Evolutionary conservation across 2,329 filamentous ascomycete species (phyloP).

Genomic region (Fusarium heterosporum): DNA sequence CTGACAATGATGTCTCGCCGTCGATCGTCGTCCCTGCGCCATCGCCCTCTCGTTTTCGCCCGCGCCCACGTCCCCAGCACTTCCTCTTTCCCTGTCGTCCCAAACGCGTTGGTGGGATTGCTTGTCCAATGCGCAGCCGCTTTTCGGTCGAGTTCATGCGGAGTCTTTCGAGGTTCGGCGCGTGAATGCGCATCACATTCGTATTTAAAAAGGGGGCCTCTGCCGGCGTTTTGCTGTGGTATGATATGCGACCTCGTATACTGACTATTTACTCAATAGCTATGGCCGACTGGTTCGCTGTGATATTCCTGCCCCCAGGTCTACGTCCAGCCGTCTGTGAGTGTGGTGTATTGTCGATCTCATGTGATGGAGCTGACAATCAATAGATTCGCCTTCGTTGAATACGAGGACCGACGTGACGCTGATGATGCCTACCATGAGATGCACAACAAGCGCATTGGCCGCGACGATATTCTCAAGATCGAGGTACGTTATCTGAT

Average conservation of each 20-base stretch:
- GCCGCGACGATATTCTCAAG: constrained; percentile 94
- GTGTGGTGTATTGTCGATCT: constrained; percentile 54
- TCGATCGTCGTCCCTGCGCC: constrained; percentile 47
- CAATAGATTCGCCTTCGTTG: constrained; percentile 91
- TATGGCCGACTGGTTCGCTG: constrained; percentile 98
- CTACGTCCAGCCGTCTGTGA: constrained; percentile 94
- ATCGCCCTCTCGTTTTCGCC: constrained; percentile 47
- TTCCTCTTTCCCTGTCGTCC: constrained; percentile 39
- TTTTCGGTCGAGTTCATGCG: constrained; percentile 44
- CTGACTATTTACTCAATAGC: constrained; percentile 66
- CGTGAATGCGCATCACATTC: constrained; percentile 44
- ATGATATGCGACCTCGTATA: constrained; percentile 55
- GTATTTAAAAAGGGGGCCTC: constrained; percentile 46
- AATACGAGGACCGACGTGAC: constrained; percentile 98
- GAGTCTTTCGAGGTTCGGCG: constrained; percentile 41
- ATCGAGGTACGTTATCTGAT: constrained; percentile 80
- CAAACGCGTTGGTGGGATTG: constrained; percentile 46
- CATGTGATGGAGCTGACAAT: constrained; percentile 19
- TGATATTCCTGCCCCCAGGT: constrained; percentile 96
- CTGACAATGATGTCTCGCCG: constrained; percentile 45
- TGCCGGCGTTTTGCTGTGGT: constrained; percentile 39
- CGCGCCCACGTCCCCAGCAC: constrained; percentile 46
- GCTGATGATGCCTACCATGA: constrained; percentile 99
- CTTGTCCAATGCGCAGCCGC: constrained; percentile 46
- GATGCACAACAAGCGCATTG: constrained; percentile 99